A percentile compares a stretch with the other conserved stretches of the same genome.
Conservation (phyloP, 2,329 filamentous ascomycete species). For the Monilinia fructicola region DNA sequence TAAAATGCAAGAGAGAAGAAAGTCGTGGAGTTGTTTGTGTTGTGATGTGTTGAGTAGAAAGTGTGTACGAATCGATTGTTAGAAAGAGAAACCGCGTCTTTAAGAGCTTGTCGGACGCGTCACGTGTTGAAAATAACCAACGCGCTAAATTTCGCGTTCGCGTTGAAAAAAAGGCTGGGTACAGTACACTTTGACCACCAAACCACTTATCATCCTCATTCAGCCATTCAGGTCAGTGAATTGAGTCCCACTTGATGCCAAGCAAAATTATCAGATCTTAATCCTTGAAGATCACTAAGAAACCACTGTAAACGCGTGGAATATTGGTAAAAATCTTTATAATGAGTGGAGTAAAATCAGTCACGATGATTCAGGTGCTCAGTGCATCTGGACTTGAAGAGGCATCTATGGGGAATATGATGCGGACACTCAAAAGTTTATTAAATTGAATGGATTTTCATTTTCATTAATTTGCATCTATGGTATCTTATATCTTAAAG, state of each 20-base stretch:
- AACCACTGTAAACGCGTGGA: slow-evolving; percentile 9
- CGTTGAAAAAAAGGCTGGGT: slow-evolving; percentile 23
- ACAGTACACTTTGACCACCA: slow-evolving; percentile 3
- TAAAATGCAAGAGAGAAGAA: slow-evolving; percentile 28
- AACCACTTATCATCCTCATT: slow-evolving; percentile 7
- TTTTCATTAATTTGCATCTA: slow-evolving; percentile 17
- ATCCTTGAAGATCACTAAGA: slow-evolving; percentile 25
- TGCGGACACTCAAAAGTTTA: slow-evolving; percentile 2
- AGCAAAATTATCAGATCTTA: slow-evolving; percentile 35
- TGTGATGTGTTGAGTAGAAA: background rate
- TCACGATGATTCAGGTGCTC: slow-evolving; percentile 14
- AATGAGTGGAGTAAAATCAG: slow-evolving; percentile 21
- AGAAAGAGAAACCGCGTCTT: slow-evolving; percentile 16
- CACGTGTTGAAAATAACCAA: slow-evolving; percentile 17
- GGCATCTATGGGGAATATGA: background rate
- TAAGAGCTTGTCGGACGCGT: slow-evolving; percentile 18
- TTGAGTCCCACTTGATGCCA: background rate
- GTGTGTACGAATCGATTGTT: slow-evolving; percentile 16
- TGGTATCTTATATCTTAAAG: slow-evolving; percentile 11
- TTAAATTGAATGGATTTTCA: background rate
- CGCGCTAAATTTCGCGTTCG: slow-evolving; percentile 23
- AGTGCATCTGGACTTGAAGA: background rate
- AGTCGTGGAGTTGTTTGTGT: slow-evolving; percentile 25
- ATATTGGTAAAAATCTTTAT: slow-evolving; percentile 13
- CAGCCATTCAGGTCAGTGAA: slow-evolving; percentile 6